Base-by-base conservation (phyloP, 176 grass and related monocot genomes). In the Secale cereale region DNA sequence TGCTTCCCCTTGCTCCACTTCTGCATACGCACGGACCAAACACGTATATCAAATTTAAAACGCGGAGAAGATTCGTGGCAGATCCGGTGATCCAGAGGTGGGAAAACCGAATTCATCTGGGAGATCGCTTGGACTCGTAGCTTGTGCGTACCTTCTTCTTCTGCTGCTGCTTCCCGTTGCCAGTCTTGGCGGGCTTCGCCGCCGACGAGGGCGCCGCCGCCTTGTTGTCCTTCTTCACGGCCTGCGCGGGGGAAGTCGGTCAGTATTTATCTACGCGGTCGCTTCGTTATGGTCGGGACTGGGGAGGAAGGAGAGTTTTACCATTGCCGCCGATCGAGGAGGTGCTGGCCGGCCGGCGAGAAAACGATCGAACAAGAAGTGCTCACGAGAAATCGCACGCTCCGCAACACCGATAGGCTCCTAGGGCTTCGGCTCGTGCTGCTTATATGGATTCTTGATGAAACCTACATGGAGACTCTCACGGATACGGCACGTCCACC, bases 1-100 rank as follows among this genome's bases (percentile, higher is more conserved):
- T 84, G 89, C 75, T 91, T 91, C 10, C 89, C 89, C 89, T 91
- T 91, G 89, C 89, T 91, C 89, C 89, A 91, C 81, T 91, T 91
- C 85, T 91, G 81, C 67, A 84, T 57, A 57, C 0, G 52, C 52
- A 57, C 4, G 6, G 50, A 17, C 2, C 19, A 56, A 56, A 8
- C 52, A 46, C 32, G 32, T 33, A 33, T 4, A 45, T 19, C 19
- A 22, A 9, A 57, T 22, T 57, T 6, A 48, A 52, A 57, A 1
- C 52, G 52, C 2, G 1, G 22, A 8, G 2, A 7, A 57, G 7
- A 22, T 57, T 57, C 7, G 3, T 57, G 52, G 0, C 19, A 57
- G 17, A 22, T 22, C 19, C 19, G 0, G 52, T 22, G 6, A 57
- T 22, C 52, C 52, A 57, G 52, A 56, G 7, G 7, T 22, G 52